Evolutionary conservation across 352 stramenopile genomes (phyloP).

Genomic region (Aphanomyces euteiches): DNA sequence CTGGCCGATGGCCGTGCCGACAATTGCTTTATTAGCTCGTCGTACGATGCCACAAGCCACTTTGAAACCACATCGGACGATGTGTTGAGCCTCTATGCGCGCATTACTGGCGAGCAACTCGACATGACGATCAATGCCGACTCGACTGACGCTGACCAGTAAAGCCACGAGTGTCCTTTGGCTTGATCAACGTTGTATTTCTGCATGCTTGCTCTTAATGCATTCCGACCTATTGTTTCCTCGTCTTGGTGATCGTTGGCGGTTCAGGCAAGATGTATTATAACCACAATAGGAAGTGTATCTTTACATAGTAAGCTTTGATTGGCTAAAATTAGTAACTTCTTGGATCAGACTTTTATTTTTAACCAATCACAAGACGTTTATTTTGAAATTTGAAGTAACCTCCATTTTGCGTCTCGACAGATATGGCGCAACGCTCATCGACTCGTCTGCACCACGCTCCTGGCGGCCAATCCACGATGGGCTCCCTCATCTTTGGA

Average conservation of each 20-base stretch:
- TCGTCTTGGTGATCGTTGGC: no score
- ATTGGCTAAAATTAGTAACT: background rate
- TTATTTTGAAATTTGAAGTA: constrained; percentile 22
- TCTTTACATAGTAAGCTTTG: background rate
- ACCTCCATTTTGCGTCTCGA: constrained; percentile 26
- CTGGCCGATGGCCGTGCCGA: constrained; percentile 86
- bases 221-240: background rate
- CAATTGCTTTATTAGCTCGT: constrained; percentile 98
- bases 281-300: no score
- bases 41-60: constrained; percentile 91
- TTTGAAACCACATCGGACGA: constrained; percentile 98
- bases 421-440: constrained; percentile 25
- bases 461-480: constrained; percentile 61
- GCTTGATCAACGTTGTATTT: constrained; percentile 24
- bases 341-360: background rate
- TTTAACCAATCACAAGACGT: background rate
- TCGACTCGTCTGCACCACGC: constrained; percentile 61
- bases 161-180: constrained; percentile 32
- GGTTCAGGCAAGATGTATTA: no score
- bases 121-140: constrained; percentile 98
- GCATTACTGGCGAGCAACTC: constrained; percentile 96
- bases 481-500: constrained; percentile 74
- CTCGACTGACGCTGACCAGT: constrained; percentile 92
- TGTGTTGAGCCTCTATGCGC: constrained; percentile 96
- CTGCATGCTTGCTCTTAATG: background rate